Evolutionary conservation across 176 grass and related monocot species (phyloP), one percentile per base, ranked within the genome.

Genomic region (Ensete glaucum): DNA sequence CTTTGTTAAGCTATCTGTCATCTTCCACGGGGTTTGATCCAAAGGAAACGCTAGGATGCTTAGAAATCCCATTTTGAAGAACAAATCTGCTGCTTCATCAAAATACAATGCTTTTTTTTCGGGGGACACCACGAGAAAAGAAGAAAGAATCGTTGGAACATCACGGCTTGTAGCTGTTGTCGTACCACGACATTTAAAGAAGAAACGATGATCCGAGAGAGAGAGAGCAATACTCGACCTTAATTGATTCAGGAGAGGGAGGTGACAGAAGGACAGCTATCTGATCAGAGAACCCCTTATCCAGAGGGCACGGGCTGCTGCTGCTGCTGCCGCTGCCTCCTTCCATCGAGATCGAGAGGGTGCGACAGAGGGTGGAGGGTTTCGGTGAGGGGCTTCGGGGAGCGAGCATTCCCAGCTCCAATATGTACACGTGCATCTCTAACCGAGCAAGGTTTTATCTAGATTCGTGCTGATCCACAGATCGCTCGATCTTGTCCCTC

Each of bases 221-320:
- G 22, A 55, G 13, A 25, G 13, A 73, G 52, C 1, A 20, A 17
- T 21, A 17, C 1, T 9, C 51, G 64, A 80, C 94, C 90, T 85
- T 52, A 13, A 89, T 67, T 12, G 75, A 80, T 64, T 87, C 71
- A 85, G 64, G 68, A 69, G 85, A 43, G 13, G 94, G 94, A 57
- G 79, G 72, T 15, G 88, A 76, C 52, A 98, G 80, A 73, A 98
- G 94, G 76, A 83, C 80, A 12, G 84, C 77, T 63, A 98, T 93
- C 73, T 87, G 90, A 75, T 85, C 73, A 22, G 90, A 83, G 13
- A 88, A 91, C 12, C 91, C 82, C 80, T 23, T 73, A 51, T 93
- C 94, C 75, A 97, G 24, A 16, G 67, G 48, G 21, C 78, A 80
- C 48, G 78, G 68, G 69, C 78, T 73, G 69, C 69, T 54, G 62